Base-by-base conservation (phyloP, 305 asterid genomes). In the Lippia alba region DNA sequence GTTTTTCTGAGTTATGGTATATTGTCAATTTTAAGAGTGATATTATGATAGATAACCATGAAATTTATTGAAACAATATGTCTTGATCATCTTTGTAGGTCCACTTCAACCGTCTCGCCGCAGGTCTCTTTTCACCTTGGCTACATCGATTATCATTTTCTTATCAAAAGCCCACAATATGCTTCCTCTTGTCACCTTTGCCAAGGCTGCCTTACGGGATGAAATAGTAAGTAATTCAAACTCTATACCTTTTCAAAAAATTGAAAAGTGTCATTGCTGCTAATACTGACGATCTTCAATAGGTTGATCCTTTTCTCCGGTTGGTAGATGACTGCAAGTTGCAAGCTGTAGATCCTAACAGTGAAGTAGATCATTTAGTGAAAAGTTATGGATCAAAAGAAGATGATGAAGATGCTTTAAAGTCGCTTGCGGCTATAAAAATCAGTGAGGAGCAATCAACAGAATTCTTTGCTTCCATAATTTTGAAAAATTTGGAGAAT, bases 241-340 rank as follows among this genome's bases (percentile, higher is more conserved):
- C 55, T 30, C 66, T 17, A 39, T 14, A 60, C 32, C 57, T 14
- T 16, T 60, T 81, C 63, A 45, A 45, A 20, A 30, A 53, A 46
- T 15, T 44, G 50, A 61, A 58, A 69, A 66, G 56, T 74, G 60
- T 64, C 57, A 40, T 24, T 61, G 48, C 49, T 74, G 53, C 19
- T 66, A 67, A 54, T 76, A 70, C 75, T 44, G 24, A 60, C 48
- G 60, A 39, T 44, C 79, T 64, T 75, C 74, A 73, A 76, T 85
- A 88, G 97, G 88, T 76, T 55, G 96, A 89, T 80, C 97, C 96
- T 73, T 89, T 81, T 74, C 91, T 91, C 72, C 85, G 64, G 72
- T 74, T 89, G 83, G 88, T 87, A 34, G 92, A 89, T 67, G 89
- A 89, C 80, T 77, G 79, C 81, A 91, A 89, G 81, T 76, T 91